Percentiles rank a stretch among this genome's conserved stretches.
phyloP scores from a whole-genome alignment of 345 rosid genomes.

The Aethionema arabicum region DNA sequence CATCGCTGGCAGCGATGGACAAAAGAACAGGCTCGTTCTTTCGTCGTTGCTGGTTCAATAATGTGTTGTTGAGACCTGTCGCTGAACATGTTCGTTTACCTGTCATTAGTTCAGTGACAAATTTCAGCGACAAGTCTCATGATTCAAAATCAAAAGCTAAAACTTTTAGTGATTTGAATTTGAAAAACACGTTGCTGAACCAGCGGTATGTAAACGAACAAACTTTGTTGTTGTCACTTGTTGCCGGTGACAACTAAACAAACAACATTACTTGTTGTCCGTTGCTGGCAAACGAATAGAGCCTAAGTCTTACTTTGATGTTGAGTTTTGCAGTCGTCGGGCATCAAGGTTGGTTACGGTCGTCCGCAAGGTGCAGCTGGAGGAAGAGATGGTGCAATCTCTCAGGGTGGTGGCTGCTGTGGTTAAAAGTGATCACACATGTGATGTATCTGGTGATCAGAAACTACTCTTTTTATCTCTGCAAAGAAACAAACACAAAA shows the following conservation, averaged over 20 bases:
- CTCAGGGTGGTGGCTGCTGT: slow-evolving; percentile 85
- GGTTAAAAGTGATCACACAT: slow-evolving; percentile 33
- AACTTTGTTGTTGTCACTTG: no score
- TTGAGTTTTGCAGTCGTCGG: slow-evolving; percentile 65
- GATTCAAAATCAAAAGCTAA: no score
- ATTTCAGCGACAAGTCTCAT: no score
- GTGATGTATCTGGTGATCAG: slow-evolving; percentile 35
- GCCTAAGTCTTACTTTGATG: not conserved
- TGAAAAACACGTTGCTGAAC: not conserved
- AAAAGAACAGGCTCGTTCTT: no score
- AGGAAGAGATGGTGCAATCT: slow-evolving; percentile 69
- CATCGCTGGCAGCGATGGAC: no score
- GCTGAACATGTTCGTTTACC: no score
- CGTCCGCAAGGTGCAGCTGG: slow-evolving; percentile 71
- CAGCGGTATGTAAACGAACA: not conserved
- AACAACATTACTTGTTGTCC: no score
- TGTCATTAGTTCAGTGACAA: no score
- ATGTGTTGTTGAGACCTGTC: not conserved
- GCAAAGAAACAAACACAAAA: slow-evolving; percentile 17
- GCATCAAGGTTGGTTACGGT: slow-evolving; percentile 87
- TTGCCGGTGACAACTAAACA: no score
- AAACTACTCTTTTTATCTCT: slow-evolving; percentile 31
- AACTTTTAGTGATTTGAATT: no score
- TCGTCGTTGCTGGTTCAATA: not conserved
- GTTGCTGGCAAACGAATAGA: no score